phyloP scores from a whole-genome alignment of 2,329 filamentous ascomycete genomes.

The Coniochaeta sp. region DNA sequence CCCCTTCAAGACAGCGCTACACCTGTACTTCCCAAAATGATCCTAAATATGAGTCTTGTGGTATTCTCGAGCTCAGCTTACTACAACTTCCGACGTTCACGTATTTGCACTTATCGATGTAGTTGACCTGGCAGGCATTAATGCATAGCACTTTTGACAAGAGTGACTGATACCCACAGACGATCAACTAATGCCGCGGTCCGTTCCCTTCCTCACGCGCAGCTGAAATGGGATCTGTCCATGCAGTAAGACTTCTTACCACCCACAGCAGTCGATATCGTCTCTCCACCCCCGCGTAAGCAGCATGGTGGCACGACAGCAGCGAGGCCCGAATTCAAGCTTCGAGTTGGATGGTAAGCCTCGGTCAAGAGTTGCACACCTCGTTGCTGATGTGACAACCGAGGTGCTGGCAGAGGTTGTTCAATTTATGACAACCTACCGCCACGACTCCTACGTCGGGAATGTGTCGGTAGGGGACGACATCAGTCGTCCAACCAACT shows the following conservation, averaged over 20 bases:
- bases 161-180: not conserved
- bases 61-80: not conserved
- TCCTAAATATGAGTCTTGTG: not conserved
- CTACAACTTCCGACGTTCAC: not conserved
- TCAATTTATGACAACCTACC: not conserved
- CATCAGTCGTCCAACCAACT: not conserved
- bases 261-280: not conserved
- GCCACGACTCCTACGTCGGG: not conserved
- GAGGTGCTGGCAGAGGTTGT: not conserved
- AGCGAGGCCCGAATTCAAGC: not conserved
- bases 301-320: not conserved
- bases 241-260: not conserved
- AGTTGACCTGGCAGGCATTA: not conserved
- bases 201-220: not conserved
- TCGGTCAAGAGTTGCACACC: not conserved
- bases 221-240: too few species aligned
- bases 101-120: not conserved
- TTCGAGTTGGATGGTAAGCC: not conserved
- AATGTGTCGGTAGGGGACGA: not conserved
- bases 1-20: not conserved
- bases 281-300: not conserved
- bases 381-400: not conserved
- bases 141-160: not conserved
- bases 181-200: not conserved
- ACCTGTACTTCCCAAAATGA: not conserved